These are phyloP conservation scores for Podosphaera fusca DNA, from an alignment of 2,329 filamentous ascomycete genomes.

Conservation along the genomic window DNA sequence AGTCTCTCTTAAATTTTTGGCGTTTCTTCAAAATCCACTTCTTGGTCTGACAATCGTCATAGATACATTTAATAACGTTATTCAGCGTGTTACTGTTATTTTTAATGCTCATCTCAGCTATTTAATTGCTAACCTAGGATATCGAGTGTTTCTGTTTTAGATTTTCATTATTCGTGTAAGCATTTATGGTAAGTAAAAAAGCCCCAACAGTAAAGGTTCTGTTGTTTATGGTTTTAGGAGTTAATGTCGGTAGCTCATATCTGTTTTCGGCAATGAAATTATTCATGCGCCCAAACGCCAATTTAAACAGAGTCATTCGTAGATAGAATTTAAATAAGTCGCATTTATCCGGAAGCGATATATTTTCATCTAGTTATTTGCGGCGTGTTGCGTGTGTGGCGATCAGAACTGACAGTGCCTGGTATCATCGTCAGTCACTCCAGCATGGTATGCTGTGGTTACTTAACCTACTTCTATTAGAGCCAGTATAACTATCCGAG, in stretches of 20 bases:
- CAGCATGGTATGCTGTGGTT: background rate
- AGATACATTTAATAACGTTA: no score
- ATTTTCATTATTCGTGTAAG: no score
- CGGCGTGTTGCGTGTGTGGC: constrained; percentile 11
- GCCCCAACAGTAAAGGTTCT: background rate
- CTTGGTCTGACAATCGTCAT: no score
- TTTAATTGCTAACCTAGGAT: no score
- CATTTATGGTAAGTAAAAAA: no score
- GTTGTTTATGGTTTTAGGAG: background rate
- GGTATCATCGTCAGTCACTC: constrained; percentile 5
- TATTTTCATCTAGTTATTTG: constrained; percentile 1
- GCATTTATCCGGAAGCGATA: background rate
- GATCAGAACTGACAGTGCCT: constrained; percentile 15
- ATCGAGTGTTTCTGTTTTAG: no score
- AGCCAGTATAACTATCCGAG: constrained; percentile 15
- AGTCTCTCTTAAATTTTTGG: no score
- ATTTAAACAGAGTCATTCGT: no score
- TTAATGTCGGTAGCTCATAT: background rate
- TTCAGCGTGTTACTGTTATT: no score
- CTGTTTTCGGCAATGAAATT: background rate
- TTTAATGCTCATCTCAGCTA: no score
- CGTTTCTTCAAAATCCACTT: no score
- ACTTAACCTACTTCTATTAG: constrained; percentile 14
- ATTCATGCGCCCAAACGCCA: background rate
- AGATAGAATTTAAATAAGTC: background rate